These are phyloP conservation scores for Fraxinus sp. DNA, from an alignment of 305 asterid species.

Conservation along the genomic window DNA sequence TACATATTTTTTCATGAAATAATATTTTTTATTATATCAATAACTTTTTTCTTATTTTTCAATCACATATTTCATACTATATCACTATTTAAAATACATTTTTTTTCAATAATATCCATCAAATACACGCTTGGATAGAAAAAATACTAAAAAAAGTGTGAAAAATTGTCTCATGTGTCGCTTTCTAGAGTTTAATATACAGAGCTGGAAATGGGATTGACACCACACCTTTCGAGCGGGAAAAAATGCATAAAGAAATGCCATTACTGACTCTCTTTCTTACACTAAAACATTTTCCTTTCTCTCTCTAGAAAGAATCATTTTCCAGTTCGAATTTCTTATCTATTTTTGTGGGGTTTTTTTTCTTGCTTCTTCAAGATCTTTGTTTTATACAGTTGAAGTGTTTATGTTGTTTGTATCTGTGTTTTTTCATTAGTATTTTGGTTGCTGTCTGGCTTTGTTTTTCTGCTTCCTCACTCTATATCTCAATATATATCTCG, in stretches of 20 bases:
- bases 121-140: background rate
- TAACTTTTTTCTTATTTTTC: too few relatives aligned
- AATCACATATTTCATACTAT: too few relatives aligned
- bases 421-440: background rate
- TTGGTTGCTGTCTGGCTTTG: background rate
- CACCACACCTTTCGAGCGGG: conserved; percentile 47
- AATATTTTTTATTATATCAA: too few relatives aligned
- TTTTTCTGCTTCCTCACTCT: background rate
- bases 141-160: background rate
- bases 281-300: background rate
- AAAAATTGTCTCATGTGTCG: conserved; percentile 29
- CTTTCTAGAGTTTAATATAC: conserved; percentile 37
- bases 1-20: too few relatives aligned
- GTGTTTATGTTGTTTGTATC: background rate
- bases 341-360: background rate
- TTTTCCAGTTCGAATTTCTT: background rate
- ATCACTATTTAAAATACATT: too few relatives aligned
- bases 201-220: conserved; percentile 34
- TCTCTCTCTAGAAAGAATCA: conserved; percentile 21
- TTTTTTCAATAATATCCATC: too few relatives aligned
- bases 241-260: conserved; percentile 37
- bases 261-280: conserved; percentile 15
- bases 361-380: background rate
- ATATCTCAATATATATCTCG: conserved; percentile 23
- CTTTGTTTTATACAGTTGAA: background rate